Evolutionary conservation across 257 asterid genomes (phyloP).

Genomic region (Striga asiatica): DNA sequence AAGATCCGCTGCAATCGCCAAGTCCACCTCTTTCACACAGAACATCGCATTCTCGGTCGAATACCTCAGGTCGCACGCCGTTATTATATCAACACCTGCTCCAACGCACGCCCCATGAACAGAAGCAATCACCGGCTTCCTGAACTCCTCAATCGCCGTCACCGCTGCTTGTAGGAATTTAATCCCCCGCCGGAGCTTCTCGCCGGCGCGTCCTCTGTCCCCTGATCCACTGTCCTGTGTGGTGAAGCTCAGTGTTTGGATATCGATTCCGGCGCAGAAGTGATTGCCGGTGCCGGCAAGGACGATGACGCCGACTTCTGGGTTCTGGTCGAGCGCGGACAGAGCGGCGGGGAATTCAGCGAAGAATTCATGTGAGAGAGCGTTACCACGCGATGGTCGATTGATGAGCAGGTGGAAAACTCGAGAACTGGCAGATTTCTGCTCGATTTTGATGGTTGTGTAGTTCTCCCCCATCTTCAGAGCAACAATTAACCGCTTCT

Average conservation of each 20-base stretch:
- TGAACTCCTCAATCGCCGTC: constrained; percentile 68
- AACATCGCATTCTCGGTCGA: constrained; percentile 45
- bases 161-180: constrained; percentile 53
- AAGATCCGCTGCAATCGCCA: constrained; percentile 73
- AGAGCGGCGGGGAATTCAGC: constrained; percentile 74
- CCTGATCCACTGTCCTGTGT: neutral
- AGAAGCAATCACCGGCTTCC: constrained; percentile 80
- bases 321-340: constrained; percentile 49
- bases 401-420: constrained; percentile 39
- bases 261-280: constrained; percentile 83
- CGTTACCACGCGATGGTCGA: constrained; percentile 58
- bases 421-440: constrained; percentile 31
- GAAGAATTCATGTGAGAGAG: constrained; percentile 62
- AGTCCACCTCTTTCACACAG: constrained; percentile 79
- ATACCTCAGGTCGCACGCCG: constrained; percentile 79
- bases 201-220: constrained; percentile 46
- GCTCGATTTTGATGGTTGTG: constrained; percentile 37
- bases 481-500: too few relatives aligned
- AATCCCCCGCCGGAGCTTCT: constrained; percentile 52
- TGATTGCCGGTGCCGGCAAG: constrained; percentile 60
- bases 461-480: constrained; percentile 31
- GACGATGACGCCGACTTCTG: constrained; percentile 48
- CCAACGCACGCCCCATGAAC: constrained; percentile 89
- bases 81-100: constrained; percentile 63
- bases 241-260: constrained; percentile 22